Conservation (phyloP, 139 green algal genomes). For the Auxenochlorella pyrenoidosa region DNA sequence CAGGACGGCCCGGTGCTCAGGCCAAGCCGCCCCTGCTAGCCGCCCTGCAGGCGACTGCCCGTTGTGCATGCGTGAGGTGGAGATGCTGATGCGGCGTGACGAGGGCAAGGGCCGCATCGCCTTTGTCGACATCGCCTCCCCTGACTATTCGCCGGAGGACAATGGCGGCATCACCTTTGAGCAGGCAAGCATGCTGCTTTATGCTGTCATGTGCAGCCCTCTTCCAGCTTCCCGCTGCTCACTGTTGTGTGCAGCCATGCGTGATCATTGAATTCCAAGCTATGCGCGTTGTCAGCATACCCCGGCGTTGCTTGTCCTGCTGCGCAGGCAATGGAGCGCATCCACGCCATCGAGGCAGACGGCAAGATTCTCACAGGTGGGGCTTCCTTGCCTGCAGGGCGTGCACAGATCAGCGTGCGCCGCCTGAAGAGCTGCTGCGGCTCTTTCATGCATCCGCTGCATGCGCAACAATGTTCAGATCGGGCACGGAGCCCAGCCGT, state of each 20-base stretch:
- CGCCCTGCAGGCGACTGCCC: constrained; percentile 66
- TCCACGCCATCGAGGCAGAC: constrained; percentile 88
- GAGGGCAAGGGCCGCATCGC: constrained; percentile 72
- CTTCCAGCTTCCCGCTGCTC: too few species aligned
- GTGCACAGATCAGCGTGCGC: too few species aligned
- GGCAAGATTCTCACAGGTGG: constrained; percentile 71
- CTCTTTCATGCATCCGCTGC: not conserved
- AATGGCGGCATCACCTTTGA: constrained; percentile 87
- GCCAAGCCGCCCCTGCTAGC: too few species aligned
- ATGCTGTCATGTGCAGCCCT: too few species aligned
- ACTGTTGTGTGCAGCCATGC: too few species aligned
- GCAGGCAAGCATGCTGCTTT: constrained; percentile 38
- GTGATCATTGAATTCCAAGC: too few species aligned
- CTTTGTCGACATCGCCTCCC: constrained; percentile 92
- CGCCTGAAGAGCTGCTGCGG: too few species aligned
- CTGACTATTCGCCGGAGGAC: constrained; percentile 70
- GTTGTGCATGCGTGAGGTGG: constrained; percentile 93
- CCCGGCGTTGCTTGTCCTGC: too few species aligned
- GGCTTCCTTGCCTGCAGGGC: not conserved
- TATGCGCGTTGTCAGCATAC: too few species aligned
- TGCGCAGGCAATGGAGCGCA: constrained; percentile 81
- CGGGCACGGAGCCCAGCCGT: not conserved
- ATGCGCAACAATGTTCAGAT: not conserved
- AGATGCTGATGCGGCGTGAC: constrained; percentile 86
- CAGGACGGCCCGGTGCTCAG: too few species aligned